Evolutionary conservation across 306 rosid species (phyloP).

Genomic region (Cicer judaicum): DNA sequence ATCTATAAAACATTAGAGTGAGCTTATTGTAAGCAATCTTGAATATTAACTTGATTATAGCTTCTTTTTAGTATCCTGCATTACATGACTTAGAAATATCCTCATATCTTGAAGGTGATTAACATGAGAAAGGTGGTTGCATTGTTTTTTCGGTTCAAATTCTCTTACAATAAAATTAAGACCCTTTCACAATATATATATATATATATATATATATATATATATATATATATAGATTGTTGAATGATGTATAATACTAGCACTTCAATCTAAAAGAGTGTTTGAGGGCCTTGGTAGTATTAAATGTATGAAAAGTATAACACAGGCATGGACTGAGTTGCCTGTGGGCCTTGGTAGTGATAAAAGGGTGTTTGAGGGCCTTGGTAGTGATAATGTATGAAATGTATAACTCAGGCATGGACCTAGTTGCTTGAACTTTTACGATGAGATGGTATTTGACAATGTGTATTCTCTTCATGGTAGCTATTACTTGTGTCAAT

Average conservation of each 20-base stretch:
- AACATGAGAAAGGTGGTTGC: background rate
- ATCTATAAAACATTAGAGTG: slow-evolving; percentile 2
- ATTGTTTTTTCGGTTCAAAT: background rate
- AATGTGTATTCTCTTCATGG: slow-evolving; percentile 32
- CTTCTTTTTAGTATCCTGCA: background rate
- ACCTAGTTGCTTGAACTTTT: slow-evolving; percentile 8
- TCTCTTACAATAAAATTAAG: background rate
- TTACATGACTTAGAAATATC: background rate
- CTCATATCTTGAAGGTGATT: background rate
- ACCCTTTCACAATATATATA: background rate
- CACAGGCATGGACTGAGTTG: slow-evolving; percentile 7
- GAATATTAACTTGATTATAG: background rate
- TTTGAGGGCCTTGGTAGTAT: slow-evolving; percentile 2
- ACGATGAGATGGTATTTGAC: slow-evolving; percentile 5
- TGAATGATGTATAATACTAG: background rate
- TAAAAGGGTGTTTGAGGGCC: background rate
- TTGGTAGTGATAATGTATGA: background rate
- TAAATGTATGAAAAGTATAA: background rate
- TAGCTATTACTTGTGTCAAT: background rate
- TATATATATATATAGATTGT: no score
- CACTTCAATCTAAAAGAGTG: background rate
- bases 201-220: no score
- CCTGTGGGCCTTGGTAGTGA: background rate
- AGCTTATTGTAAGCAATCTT: background rate
- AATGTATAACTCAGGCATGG: slow-evolving; percentile 5